Conservation (phyloP, 2,329 filamentous ascomycete genomes). For the Tolypocladium ovalisporum region DNA sequence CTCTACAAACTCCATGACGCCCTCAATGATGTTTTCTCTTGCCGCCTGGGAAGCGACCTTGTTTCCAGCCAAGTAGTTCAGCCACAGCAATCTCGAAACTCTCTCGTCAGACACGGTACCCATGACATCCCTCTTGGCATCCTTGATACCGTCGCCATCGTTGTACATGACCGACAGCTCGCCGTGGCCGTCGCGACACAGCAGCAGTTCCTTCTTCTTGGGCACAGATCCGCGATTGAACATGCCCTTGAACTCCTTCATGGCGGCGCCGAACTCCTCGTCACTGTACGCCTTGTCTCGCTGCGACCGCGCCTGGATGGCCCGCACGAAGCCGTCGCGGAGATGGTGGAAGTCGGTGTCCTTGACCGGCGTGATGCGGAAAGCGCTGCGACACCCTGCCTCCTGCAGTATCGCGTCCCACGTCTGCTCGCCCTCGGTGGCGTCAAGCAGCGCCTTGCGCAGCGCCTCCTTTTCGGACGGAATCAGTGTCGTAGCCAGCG, state of each 20-base stretch:
- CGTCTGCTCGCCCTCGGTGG: conserved; percentile 54
- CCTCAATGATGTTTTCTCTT: conserved; percentile 72
- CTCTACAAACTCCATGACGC: conserved; percentile 79
- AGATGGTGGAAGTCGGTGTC: conserved; percentile 93
- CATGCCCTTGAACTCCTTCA: conserved; percentile 69
- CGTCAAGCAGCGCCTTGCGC: conserved; percentile 57
- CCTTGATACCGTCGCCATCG: conserved; percentile 40
- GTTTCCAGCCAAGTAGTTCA: conserved; percentile 79
- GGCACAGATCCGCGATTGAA: conserved; percentile 73
- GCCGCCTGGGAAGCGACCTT: conserved; percentile 79
- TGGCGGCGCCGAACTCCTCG: conserved; percentile 63
- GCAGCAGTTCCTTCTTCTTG: conserved; percentile 66
- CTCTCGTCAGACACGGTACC: conserved; percentile 70
- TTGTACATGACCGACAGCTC: conserved; percentile 58
- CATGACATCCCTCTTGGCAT: conserved; percentile 39
- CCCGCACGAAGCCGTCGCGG: conserved; percentile 81
- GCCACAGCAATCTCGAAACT: conserved; percentile 71
- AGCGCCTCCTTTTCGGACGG: conserved; percentile 69
- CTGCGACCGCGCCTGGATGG: conserved; percentile 64
- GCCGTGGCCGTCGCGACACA: conserved; percentile 58
- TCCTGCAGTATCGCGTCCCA: conserved; percentile 64
- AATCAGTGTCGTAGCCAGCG: conserved; percentile 72
- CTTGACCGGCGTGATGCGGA: conserved; percentile 80
- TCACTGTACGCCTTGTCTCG: conserved; percentile 48
- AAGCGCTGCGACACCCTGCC: conserved; percentile 59